These are phyloP conservation scores for Termitomyces sp. DNA, from an alignment of 768 basidiomycete species.

Conservation along the genomic window DNA sequence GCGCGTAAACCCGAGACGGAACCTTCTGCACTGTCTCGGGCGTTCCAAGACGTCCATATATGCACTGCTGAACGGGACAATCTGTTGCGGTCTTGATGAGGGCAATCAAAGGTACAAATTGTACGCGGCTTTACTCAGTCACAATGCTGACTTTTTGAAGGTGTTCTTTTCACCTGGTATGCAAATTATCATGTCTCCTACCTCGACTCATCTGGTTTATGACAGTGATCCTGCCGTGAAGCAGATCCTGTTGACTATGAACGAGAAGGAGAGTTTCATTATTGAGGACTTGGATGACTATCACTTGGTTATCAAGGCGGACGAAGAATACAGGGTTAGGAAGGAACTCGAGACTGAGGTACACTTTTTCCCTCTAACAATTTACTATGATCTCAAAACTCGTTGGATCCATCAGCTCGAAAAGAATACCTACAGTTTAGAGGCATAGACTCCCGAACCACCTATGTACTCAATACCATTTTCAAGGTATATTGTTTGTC, in stretches of 20 bases:
- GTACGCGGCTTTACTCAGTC: not conserved
- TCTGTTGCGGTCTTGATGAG: conserved; percentile 20
- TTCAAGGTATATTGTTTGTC: too few relatives aligned
- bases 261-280: conserved; percentile 75
- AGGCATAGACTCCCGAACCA: conserved; percentile 18
- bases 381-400: conserved; percentile 16
- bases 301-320: conserved; percentile 61
- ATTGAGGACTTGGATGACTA: conserved; percentile 83
- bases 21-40: not conserved
- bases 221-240: conserved; percentile 44
- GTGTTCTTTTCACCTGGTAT: conserved; percentile 1
- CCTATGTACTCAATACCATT: not conserved
- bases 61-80: conserved; percentile 35
- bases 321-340: conserved; percentile 70
- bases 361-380: conserved; percentile 13
- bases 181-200: conserved; percentile 54
- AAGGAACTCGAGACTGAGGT: conserved; percentile 76
- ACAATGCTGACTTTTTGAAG: not conserved
- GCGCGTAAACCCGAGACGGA: not conserved
- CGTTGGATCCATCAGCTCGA: not conserved
- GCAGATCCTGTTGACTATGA: conserved; percentile 80
- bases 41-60: not conserved
- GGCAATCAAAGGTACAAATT: not conserved
- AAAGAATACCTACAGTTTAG: conserved; percentile 2
- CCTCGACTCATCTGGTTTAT: conserved; percentile 58